Conservation (phyloP, 345 rosid species). For the Eucalyptus urophylla region DNA sequence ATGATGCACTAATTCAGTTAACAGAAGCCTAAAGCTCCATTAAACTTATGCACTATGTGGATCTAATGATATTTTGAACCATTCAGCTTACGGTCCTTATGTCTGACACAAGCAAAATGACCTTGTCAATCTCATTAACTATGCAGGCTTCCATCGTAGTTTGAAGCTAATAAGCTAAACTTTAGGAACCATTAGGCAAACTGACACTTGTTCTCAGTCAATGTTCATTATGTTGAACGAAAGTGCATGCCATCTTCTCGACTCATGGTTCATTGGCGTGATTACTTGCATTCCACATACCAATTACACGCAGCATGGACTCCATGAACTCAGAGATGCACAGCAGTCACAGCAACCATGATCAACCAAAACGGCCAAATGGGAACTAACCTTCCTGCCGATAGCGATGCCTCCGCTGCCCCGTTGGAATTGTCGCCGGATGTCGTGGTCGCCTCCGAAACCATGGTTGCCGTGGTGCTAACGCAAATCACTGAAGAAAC, state of each 20-base stretch:
- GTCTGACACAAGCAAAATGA: neutral
- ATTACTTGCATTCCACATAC: neutral
- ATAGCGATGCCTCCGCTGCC: neutral
- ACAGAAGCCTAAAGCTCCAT: neutral
- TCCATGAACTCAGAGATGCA: neutral
- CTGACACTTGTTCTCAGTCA: neutral
- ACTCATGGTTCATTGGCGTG: neutral
- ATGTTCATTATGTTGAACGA: neutral
- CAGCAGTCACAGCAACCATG: neutral
- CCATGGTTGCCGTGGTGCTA: neutral
- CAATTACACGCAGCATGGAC: neutral
- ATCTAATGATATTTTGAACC: neutral
- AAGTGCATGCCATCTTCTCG: neutral
- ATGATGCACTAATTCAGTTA: neutral
- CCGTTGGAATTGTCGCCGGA: neutral
- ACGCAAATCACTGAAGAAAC: neutral
- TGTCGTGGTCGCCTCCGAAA: neutral
- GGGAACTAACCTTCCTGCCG: neutral
- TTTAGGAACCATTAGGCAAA: neutral
- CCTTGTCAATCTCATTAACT: neutral
- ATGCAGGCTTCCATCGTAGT: neutral
- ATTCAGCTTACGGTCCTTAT: neutral
- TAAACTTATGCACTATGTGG: neutral
- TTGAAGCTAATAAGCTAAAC: neutral
- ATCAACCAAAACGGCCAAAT: neutral